A percentile compares a stretch with the other conserved stretches of the same genome.
Evolutionary conservation across 2,329 filamentous ascomycete species (phyloP).

Genomic region (Fusarium chlamydosporum): DNA sequence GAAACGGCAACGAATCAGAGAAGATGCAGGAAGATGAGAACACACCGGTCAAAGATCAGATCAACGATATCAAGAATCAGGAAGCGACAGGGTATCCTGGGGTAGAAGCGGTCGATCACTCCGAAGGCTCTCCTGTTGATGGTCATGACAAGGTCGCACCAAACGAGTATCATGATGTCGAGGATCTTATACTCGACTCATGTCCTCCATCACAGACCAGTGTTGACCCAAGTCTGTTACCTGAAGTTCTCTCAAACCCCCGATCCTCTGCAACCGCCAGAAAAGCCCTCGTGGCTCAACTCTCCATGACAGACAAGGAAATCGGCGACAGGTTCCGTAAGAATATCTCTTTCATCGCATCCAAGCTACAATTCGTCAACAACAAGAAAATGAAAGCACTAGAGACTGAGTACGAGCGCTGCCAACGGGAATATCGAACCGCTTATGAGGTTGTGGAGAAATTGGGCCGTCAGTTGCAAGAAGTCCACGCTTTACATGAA

Average conservation of each 20-base stretch:
- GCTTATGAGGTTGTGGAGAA: not conserved
- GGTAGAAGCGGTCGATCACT: not conserved
- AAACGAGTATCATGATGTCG: not conserved
- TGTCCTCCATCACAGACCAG: fast-evolving
- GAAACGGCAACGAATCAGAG: not conserved
- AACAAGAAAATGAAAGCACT: not conserved
- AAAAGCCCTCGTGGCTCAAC: not conserved
- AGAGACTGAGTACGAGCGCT: not conserved
- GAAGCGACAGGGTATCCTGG: not conserved
- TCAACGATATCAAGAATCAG: not conserved
- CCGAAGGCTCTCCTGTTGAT: not conserved
- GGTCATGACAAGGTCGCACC: not conserved
- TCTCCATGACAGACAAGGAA: not conserved
- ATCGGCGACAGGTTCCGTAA: not conserved
- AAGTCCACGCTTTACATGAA: too few relatives aligned
- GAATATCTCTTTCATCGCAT: not conserved
- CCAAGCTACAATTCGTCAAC: not conserved
- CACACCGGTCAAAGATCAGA: not conserved
- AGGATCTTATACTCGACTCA: not conserved
- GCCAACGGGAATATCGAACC: not conserved
- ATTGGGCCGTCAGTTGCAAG: not conserved
- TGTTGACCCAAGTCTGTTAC: not conserved
- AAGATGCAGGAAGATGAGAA: not conserved
- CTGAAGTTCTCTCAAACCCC: not conserved
- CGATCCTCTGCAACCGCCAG: not conserved